Evolutionary conservation across 1,139 yeast genomes (phyloP), one percentile per base, ranked within the genome.

Genomic region (Diutina catenulata): DNA sequence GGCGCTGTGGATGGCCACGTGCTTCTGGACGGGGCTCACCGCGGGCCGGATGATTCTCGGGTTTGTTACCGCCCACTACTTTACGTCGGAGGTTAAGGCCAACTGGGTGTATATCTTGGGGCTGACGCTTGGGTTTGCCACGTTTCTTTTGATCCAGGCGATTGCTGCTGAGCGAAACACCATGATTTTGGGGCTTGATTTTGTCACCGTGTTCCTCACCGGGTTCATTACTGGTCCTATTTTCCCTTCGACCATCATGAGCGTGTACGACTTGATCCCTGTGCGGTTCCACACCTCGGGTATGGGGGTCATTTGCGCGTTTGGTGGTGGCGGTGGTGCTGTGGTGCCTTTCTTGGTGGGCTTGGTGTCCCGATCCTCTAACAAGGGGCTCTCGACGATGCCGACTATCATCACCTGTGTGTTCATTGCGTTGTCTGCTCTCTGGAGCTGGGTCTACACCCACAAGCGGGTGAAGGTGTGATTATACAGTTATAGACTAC

Each of bases 261-360:
- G 81, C 5, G 66, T 86, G 4, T 57, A 81, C 38, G 74, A 76
- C 38, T 60, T 76, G 2, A 55, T 84, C 33, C 94, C 94, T 0
- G 57, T 62, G 20, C 66, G 67, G 37, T 58, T 68, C 40, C 86
- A 82, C 42, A 72, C 82, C 8, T 60, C 75, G 7, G 91, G 87
- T 0, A 68, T 84, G 5, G 93, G 94, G 1, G 66, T 82, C 39
- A 74, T 80, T 18, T 77, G 88, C 39, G 87, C 94, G 0, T 56
- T 83, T 44, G 93, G 93, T 4, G 87, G 88, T 3, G 70, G 70
- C 4, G 76, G 80, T 10, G 94, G 93, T 2, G 94, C 94, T 0
- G 66, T 74, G 0, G 47, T 83, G 9, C 88, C 93, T 1, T 78
- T 74, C 42, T 39, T 72, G 3, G 63, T 77, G 37, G 93, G 93